Base-by-base conservation (phyloP, 2,329 filamentous ascomycete genomes). In the Aspergillus novoparasiticus region DNA sequence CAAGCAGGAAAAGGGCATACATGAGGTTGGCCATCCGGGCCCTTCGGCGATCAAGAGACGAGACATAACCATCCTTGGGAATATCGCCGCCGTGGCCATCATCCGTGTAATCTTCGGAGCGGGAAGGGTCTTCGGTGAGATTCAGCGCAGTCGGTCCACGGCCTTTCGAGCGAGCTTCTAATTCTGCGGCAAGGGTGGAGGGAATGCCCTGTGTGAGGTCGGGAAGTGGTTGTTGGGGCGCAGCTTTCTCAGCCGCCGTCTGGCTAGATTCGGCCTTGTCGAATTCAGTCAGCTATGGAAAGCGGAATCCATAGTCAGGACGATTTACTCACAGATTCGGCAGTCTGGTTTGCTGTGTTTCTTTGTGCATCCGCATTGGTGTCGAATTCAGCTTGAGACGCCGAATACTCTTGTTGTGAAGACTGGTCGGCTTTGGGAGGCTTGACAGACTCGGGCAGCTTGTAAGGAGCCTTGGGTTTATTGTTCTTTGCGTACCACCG, bases 161-260 rank as follows among this genome's bases (percentile, higher is more conserved):
- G 59, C 79, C 77, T 67, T 76, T 80, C 68, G 65, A 69, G 68
- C 75, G 82, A 73, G 69, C 78, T 59, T 82, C 81, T 61, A 90
- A 86, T 79, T 97, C 94, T 64, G 89, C 89, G 61, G 90, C 91
- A 60, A 97, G 85, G 1, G 94, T 97, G 2, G 94, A 97, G 0
- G 94, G 94, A 66, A 98, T 96, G 67, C 94, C 94, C 73, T 94
- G 90, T n/a, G 93, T 95, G 51, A 98, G 84, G 75, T 98, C 94
- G 59, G 94, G 94, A 14, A 97, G 86, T 59, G 92, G 89, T 72
- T 89, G 85, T 58, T 86, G 83, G 28, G 87, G 83, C 32, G 67
- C 65, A 48, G 73, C 65, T 51, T 72, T 65, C 43, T 67, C 65
- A 50, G 66, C 67, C 32, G 59, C 71, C 64, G 69, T 80, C 72